Conservation (phyloP, 2,329 filamentous ascomycete species). For the Ceratocystis papillata region DNA sequence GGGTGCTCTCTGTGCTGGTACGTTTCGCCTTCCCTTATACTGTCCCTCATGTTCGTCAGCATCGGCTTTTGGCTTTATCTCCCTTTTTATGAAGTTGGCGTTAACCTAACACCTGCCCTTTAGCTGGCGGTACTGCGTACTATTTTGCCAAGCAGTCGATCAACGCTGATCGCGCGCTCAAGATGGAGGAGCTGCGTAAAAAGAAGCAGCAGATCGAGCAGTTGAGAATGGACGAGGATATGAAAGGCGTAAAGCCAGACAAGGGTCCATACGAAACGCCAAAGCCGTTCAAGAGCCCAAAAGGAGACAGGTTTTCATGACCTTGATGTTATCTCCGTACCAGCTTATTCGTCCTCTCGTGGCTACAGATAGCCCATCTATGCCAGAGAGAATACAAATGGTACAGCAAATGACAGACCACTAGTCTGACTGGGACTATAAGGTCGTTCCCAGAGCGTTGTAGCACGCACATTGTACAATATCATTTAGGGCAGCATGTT, state of each 20-base stretch:
- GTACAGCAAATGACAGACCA: not conserved
- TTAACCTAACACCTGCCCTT: not conserved
- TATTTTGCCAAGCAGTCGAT: constrained; percentile 92
- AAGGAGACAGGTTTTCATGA: constrained; percentile 75
- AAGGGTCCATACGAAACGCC: constrained; percentile 60
- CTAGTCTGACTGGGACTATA: not conserved
- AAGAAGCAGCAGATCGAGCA: constrained; percentile 46
- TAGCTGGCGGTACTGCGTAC: constrained; percentile 83
- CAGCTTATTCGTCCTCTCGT: not conserved
- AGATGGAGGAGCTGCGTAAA: constrained; percentile 55
- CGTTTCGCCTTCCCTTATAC: constrained; percentile 28
- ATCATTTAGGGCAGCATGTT: not conserved
- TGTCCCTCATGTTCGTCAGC: not conserved
- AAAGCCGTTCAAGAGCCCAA: constrained; percentile 62
- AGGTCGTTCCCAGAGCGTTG: not conserved
- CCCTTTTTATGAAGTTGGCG: not conserved
- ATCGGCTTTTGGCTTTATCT: not conserved
- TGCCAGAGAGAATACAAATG: too few relatives aligned
- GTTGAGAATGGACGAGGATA: constrained; percentile 19
- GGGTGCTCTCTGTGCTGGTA: constrained; percentile 79
- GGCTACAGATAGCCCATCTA: not conserved
- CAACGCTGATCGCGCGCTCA: constrained; percentile 72
- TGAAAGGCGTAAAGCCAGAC: constrained; percentile 29
- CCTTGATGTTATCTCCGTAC: not conserved
- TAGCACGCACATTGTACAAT: constrained; percentile 5